Base-by-base conservation (phyloP, 345 rosid genomes). In the Dimocarpus longan region DNA sequence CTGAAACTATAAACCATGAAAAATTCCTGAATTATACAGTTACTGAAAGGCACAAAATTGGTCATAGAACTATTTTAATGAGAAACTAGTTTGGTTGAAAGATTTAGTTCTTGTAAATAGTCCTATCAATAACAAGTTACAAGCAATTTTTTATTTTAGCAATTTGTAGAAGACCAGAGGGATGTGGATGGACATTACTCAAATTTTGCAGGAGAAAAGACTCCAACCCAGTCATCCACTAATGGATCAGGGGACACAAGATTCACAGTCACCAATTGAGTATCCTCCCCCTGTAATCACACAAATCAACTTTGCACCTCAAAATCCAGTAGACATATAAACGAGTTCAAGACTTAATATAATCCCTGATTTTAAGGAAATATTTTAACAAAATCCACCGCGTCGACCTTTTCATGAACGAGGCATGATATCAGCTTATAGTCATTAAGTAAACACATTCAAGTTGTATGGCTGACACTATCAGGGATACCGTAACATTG, bases 171-270 rank as follows among this genome's bases (percentile, higher is more conserved):
- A 11, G 10, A 46, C 10, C 52, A 46, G 63, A 68, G 56, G 42
- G 39, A 24, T 21, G 66, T 18, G 56, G 59, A 80, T 13, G 73
- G 26, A 82, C 69, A 70, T 76, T 93, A 95, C 98, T 91, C 80
- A 88, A 95, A 90, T 71, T 88, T 91, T 18, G 90, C 91, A 8
- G 98, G 98, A 40, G 98, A 95, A 78, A 93, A 95, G 64, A 95
- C 95, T 81, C 94, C 98, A 44, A 95, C 79, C 98, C 98, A 95
- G 71, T 95, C 98, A 70, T 89, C 87, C 28, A n/a, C 57, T 56
- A 86, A 54, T 15, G 93, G 89, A 19, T 83, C 77, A 11, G 88
- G 88, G 73, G 80, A 81, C 43, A 79, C 78, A 39, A 93, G 74
- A 68, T 78, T 81, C 83, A 95, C 91, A 54, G 84, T 69, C 48